These are phyloP conservation scores for Kockiozyma suomiensis DNA, from an alignment of 805 yeast genomes.

Conservation along the genomic window DNA sequence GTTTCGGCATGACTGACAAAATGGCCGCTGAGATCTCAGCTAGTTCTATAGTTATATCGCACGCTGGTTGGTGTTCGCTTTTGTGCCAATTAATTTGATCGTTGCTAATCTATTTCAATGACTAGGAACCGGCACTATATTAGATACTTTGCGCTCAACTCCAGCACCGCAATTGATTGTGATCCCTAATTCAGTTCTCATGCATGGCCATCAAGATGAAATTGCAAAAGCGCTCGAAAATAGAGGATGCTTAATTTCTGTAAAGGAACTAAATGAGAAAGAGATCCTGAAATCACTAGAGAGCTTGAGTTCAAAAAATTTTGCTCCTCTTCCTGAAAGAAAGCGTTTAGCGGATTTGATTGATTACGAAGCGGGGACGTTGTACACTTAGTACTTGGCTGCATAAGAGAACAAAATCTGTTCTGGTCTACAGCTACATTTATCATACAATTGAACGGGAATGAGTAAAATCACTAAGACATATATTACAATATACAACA, in stretches of 20 bases:
- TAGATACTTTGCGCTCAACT: constrained; percentile 64
- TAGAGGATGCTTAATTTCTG: constrained; percentile 5
- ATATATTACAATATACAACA: not conserved
- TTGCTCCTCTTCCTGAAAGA: not conserved
- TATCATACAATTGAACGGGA: not conserved
- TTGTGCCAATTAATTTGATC: not conserved
- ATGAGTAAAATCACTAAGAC: not conserved
- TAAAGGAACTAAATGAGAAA: not conserved
- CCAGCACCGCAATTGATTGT: constrained; percentile 60
- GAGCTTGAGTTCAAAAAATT: not conserved
- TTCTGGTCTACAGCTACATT: too few species aligned
- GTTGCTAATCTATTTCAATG: not conserved
- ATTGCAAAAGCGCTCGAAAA: constrained; percentile 61
- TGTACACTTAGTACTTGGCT: not conserved
- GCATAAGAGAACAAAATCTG: not conserved
- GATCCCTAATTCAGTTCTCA: constrained; percentile 68
- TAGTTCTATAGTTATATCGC: constrained; percentile 72
- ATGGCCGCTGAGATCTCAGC: constrained; percentile 48
- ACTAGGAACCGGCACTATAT: constrained; percentile 78
- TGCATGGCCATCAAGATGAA: constrained; percentile 86
- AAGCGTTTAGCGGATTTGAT: not conserved
- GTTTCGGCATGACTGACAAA: constrained; percentile 52
- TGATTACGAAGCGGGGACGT: constrained; percentile 17
- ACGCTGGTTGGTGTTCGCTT: constrained; percentile 56
- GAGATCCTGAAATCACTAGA: not conserved